Conservation (phyloP, 257 asterid genomes). For the Rubia yunnanensis region DNA sequence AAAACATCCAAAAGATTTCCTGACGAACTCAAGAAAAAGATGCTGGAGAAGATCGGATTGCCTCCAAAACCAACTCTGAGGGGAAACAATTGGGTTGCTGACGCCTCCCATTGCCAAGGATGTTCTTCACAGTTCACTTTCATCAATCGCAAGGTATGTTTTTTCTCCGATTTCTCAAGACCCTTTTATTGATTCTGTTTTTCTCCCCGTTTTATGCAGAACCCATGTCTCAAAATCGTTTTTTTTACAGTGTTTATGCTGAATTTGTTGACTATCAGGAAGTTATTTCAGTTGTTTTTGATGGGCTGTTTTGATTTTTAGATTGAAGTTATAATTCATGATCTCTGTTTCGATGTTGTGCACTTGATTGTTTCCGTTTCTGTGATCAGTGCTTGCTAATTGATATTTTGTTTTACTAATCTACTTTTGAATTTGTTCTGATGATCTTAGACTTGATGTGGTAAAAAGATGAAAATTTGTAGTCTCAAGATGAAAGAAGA, state of each 20-base stretch:
- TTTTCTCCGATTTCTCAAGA: constrained; percentile 3
- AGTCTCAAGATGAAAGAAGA: too few relatives aligned
- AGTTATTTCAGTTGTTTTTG: not conserved
- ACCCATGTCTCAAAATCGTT: constrained; percentile 8
- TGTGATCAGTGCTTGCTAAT: not conserved
- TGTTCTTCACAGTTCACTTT: constrained; percentile 93
- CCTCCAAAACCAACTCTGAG: constrained; percentile 84
- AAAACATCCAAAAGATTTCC: not conserved
- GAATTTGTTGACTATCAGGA: not conserved
- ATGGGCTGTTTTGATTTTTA: not conserved
- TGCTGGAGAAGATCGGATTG: constrained; percentile 93
- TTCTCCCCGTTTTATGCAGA: not conserved
- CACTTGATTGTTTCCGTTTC: not conserved
- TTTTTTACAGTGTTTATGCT: constrained; percentile 1
- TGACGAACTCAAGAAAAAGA: constrained; percentile 20
- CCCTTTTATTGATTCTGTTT: not conserved
- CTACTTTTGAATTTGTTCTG: not conserved
- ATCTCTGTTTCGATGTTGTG: not conserved
- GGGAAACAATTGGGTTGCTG: constrained; percentile 87
- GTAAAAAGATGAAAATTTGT: not conserved
- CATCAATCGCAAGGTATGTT: constrained; percentile 87
- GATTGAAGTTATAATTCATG: not conserved
- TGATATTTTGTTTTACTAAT: too few relatives aligned
- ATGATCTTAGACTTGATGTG: not conserved
- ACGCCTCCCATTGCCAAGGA: constrained; percentile 94